These are phyloP conservation scores for Calophaca sinica DNA, from an alignment of 306 rosid genomes.

Conservation along the genomic window DNA sequence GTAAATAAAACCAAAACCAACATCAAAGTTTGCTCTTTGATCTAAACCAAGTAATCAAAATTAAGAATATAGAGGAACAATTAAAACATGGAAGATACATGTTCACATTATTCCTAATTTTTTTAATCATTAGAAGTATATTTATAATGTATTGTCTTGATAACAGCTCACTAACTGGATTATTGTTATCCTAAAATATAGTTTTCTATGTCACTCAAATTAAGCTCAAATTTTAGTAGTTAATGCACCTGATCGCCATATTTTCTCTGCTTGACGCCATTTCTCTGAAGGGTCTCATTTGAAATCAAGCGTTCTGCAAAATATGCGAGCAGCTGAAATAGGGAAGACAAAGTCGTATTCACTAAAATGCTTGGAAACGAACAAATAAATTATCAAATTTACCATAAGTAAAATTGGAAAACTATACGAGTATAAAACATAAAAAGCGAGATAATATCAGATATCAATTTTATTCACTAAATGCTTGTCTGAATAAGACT, in stretches of 20 bases:
- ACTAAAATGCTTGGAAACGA: conserved; percentile 35
- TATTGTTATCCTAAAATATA: conserved; percentile 14
- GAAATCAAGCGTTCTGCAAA: conserved; percentile 81
- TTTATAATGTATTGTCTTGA: conserved; percentile 13
- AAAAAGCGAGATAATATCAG: conserved; percentile 19
- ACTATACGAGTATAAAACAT: conserved; percentile 17
- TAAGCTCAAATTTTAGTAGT: conserved; percentile 35
- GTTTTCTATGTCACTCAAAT: conserved; percentile 21
- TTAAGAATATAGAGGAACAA: conserved; percentile 13
- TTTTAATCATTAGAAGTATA: conserved; percentile 30
- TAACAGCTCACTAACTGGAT: conserved; percentile 19
- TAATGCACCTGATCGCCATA: conserved; percentile 69
- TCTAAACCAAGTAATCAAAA: conserved; percentile 33
- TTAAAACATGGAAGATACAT: conserved; percentile 28
- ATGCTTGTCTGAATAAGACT: conserved; percentile 27
- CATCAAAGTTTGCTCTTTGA: neutral
- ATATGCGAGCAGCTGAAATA: conserved; percentile 76
- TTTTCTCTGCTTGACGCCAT: conserved; percentile 76
- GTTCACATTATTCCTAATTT: conserved; percentile 18
- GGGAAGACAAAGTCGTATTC: conserved; percentile 38
- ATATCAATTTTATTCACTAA: conserved; percentile 17
- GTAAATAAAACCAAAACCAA: conserved; percentile 20
- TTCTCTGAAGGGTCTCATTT: conserved; percentile 68
- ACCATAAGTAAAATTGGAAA: conserved; percentile 2
- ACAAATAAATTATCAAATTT: conserved; percentile 39